Evolutionary conservation across 2,329 filamentous ascomycete species (phyloP).

Genomic region (Dothistroma pini): DNA sequence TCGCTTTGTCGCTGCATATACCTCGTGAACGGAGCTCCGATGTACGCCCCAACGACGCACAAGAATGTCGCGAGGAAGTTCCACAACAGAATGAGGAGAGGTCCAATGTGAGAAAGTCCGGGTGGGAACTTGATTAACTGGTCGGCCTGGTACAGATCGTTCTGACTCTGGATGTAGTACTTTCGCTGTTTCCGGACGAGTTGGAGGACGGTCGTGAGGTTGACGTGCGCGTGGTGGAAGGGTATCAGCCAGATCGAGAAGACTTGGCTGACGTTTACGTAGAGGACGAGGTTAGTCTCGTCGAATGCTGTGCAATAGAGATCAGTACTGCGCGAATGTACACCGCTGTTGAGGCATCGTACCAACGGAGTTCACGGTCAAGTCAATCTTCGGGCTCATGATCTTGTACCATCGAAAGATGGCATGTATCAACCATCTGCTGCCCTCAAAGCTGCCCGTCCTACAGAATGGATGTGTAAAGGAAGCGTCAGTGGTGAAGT

Average conservation of each 20-base stretch:
- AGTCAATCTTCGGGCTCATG: conserved; percentile 67
- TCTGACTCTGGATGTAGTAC: conserved; percentile 72
- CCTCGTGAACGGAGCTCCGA: conserved; percentile 48
- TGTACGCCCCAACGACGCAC: conserved; percentile 58
- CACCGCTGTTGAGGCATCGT: conserved; percentile 5
- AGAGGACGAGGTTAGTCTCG: conserved; percentile 61
- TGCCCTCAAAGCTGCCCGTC: conserved; percentile 58
- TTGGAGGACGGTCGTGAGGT: conserved; percentile 34
- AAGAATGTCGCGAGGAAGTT: conserved; percentile 63
- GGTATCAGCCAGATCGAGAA: conserved; percentile 77
- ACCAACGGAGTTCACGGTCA: conserved; percentile 62
- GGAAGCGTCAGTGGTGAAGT: conserved; percentile 67
- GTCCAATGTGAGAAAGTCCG: conserved; percentile 37
- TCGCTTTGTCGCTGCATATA: conserved; percentile 9
- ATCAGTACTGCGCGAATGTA: not conserved
- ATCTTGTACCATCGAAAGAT: conserved; percentile 86
- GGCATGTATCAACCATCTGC: conserved; percentile 61
- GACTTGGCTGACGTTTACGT: conserved; percentile 68
- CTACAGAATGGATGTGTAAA: conserved; percentile 78
- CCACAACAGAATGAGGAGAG: conserved; percentile 53
- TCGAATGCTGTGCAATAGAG: conserved; percentile 59
- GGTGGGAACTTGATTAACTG: conserved; percentile 72
- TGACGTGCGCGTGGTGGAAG: conserved; percentile 58
- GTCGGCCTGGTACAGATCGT: conserved; percentile 76
- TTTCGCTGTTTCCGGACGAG: conserved; percentile 34